phyloP scores from a whole-genome alignment of 192 early-diverging fungal genomes.

The Coemansia sp. region DNA sequence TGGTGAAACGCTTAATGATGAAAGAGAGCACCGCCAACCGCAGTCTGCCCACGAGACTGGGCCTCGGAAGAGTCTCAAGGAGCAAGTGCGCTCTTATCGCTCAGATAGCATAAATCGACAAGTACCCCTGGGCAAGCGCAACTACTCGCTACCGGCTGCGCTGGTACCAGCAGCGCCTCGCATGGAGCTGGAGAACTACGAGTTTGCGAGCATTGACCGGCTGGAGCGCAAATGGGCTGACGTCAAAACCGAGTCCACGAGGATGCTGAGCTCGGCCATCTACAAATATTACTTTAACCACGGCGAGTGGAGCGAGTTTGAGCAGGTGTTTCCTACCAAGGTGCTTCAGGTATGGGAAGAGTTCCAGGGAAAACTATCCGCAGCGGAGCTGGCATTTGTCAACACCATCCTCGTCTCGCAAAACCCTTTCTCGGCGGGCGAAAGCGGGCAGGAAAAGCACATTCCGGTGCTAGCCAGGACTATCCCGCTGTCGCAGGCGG shows the following conservation, averaged over 20 bases:
- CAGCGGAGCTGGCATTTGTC: slow-evolving; percentile 35
- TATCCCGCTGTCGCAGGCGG: slow-evolving; percentile 46
- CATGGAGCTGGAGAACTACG: slow-evolving; percentile 45
- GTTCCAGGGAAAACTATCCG: slow-evolving; percentile 39
- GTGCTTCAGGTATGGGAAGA: slow-evolving; percentile 47
- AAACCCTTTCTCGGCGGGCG: slow-evolving; percentile 44
- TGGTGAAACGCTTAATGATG: slow-evolving; percentile 7
- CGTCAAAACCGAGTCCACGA: slow-evolving; percentile 46
- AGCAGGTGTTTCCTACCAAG: slow-evolving; percentile 48
- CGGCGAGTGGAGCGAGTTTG: slow-evolving; percentile 53
- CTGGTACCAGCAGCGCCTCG: slow-evolving; percentile 19
- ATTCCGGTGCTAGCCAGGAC: slow-evolving; percentile 46
- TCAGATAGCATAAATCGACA: slow-evolving; percentile 4
- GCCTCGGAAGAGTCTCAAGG: slow-evolving; percentile 7
- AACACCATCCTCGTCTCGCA: slow-evolving; percentile 52
- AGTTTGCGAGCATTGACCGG: slow-evolving; percentile 52
- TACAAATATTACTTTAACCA: slow-evolving; percentile 58
- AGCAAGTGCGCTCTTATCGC: slow-evolving; percentile 14
- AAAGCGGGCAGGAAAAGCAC: slow-evolving; percentile 34
- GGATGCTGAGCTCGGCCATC: slow-evolving; percentile 54
- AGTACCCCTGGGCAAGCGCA: slow-evolving; percentile 33
- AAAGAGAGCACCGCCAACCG: not conserved
- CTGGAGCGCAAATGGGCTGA: slow-evolving; percentile 53
- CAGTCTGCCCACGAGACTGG: not conserved
- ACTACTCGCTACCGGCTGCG: slow-evolving; percentile 47